phyloP scores from a whole-genome alignment of 495 filamentous ascomycete species.

The Aspergillus leporis region DNA sequence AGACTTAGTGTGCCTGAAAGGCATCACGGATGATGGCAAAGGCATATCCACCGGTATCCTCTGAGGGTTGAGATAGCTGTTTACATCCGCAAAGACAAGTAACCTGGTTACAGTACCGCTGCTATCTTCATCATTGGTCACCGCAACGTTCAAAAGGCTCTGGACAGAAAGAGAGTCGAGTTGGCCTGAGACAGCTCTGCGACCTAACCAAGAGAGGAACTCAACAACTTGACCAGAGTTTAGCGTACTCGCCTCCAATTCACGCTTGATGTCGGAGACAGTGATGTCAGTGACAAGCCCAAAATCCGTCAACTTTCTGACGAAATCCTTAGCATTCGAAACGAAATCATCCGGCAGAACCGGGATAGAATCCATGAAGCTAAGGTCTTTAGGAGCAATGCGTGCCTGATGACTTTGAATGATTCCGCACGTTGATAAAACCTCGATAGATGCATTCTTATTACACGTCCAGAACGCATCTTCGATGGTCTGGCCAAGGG shows the following conservation, averaged over 20 bases:
- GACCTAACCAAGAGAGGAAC: constrained; percentile 80
- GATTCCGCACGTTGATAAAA: constrained; percentile 84
- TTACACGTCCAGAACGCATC: constrained; percentile 94
- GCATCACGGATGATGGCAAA: constrained; percentile 77
- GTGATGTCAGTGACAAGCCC: constrained; percentile 83
- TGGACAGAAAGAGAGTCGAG: constrained; percentile 63
- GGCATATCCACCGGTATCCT: constrained; percentile 82
- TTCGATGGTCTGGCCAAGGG: constrained; percentile 81
- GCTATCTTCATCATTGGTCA: constrained; percentile 72
- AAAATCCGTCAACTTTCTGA: constrained; percentile 73
- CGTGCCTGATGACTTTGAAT: constrained; percentile 76
- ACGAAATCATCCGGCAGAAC: constrained; percentile 76
- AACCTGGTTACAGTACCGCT: constrained; percentile 60
- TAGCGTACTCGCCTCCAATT: constrained; percentile 75
- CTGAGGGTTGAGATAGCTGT: constrained; percentile 67
- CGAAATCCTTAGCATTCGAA: constrained; percentile 62
- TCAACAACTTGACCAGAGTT: constrained; percentile 70
- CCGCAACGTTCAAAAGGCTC: constrained; percentile 72
- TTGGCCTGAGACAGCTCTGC: constrained; percentile 64
- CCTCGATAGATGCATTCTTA: constrained; percentile 75
- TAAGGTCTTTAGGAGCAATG: constrained; percentile 75
- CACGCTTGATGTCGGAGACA: constrained; percentile 77
- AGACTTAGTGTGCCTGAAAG: constrained; percentile 72
- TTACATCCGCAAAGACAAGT: constrained; percentile 73
- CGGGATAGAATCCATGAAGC: constrained; percentile 89